Evolutionary conservation across 2,329 filamentous ascomycete species (phyloP), one percentile per base, ranked within the genome.

Genomic region (Fusarium metavorans): DNA sequence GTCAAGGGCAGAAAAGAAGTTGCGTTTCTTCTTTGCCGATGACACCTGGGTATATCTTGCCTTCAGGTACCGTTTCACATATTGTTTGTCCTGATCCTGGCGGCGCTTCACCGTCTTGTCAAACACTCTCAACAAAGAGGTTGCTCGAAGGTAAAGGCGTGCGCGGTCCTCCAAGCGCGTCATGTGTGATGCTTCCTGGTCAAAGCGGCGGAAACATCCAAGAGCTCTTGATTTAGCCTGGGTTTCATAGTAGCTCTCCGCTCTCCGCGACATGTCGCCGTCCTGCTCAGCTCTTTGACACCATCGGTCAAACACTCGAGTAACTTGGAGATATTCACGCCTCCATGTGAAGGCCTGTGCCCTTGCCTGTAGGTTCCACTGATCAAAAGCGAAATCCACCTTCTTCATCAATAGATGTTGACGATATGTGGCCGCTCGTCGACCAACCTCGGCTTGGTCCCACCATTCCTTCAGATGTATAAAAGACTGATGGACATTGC

Each of bases 1-100:
- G 58, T 80, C 78, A 35, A 84, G 70, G 16, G 80, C 80, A 13
- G 63, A 37, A 50, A 81, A 81, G 66, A 83, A 82, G 34, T 78
- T 81, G 45, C 81, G 76, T 34, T 78, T 81, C 58, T 80, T 83
- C 56, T 79, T 75, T 18, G 70, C 74, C 5, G 81, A 80, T 6
- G 81, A 84, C 27, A 79, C 76, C 66, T 83, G 76, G 4, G 81
- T 82, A 63, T 83, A 83, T 66, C 79, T 80, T 64, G 75, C 75
- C 81, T 81, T 83, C 16, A 84, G 75, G 68, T 82, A 79, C 20
- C 74, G 78, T 54, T 82, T 80, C 18, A 84, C 71, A 27, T 77
- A 67, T 13, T 77, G 64, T 61, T 80, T 82, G 32, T 80, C 77
- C 34, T 73, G 75, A 18, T 71, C 70, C 58, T 79, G 79, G 6